phyloP scores from a whole-genome alignment of 192 early-diverging fungal genomes.

The Pilobolus umbonatus region DNA sequence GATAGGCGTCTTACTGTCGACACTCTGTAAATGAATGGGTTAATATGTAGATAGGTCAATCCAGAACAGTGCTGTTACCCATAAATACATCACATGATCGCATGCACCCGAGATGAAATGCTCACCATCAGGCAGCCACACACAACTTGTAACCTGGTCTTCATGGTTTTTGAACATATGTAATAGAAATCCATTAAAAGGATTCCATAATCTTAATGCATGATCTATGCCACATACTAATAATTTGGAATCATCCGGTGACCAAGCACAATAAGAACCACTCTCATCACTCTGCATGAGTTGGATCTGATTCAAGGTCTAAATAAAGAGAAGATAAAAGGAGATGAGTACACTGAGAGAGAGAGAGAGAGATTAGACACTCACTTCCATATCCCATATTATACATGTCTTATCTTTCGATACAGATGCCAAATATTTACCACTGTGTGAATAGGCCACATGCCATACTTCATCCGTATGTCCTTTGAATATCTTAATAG shows the following conservation, averaged over 20 bases:
- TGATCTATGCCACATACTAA: slow-evolving; percentile 80
- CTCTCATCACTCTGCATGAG: slow-evolving; percentile 63
- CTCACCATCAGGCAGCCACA: slow-evolving; percentile 82
- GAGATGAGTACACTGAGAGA: not conserved
- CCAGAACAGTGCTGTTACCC: slow-evolving; percentile 60
- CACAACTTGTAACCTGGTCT: slow-evolving; percentile 77
- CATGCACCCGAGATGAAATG: slow-evolving; percentile 82
- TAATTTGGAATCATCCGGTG: slow-evolving; percentile 74
- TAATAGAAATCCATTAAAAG: slow-evolving; percentile 55
- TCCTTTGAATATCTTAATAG: slow-evolving; percentile 55
- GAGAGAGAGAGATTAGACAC: not conserved
- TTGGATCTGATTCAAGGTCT: slow-evolving; percentile 57
- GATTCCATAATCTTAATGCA: slow-evolving; percentile 79
- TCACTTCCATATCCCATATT: slow-evolving; percentile 80
- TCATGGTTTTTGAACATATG: slow-evolving; percentile 62
- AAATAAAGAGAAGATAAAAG: not conserved
- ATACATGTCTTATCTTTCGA: slow-evolving; percentile 85
- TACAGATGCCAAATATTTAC: slow-evolving; percentile 83
- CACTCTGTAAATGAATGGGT: slow-evolving; percentile 29
- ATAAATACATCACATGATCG: slow-evolving; percentile 74
- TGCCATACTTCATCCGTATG: slow-evolving; percentile 97
- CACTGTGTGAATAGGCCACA: slow-evolving; percentile 86
- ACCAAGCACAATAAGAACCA: slow-evolving; percentile 87
- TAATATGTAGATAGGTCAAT: not conserved
- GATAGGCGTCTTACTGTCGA: slow-evolving; percentile 48